Base-by-base conservation (phyloP, 2,329 filamentous ascomycete species). In the Pseudogymnoascus sp. region DNA sequence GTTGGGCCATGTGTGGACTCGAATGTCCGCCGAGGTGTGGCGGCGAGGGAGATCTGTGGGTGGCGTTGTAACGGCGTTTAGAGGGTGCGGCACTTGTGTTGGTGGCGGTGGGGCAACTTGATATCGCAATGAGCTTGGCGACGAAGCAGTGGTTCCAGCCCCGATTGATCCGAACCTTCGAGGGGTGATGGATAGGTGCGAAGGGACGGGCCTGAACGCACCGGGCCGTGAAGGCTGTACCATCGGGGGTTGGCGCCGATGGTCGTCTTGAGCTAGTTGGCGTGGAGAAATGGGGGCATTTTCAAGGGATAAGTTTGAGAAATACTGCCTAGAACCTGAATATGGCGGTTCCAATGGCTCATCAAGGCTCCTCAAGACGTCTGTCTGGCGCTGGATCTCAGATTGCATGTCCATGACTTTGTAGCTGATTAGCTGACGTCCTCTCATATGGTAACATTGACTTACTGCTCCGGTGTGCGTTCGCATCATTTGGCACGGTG, bases 21-120 rank as follows among this genome's bases (percentile, higher is more conserved):
- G 88, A 69, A 99, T 97, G 73, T 99, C 95, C 64, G 95, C 95
- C 40, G 93, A 93, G 1, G 95, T 99, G 76, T 99, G 95, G 65
- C 93, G 86, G 67, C 93, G 87, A 50, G 86, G 84, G 56, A 96
- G 80, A 70, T 86, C 92, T 63, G 85, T 83, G 37, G 87, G 85
- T 35, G 85, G 83, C 26, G 83, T 81, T 69, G 86, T 81, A 33
- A 85, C 80, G 64, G 84, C 79, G 16, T 87, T 83, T 19, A 87
- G 79, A 35, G 86, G 86, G 71, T 90, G 89, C 33, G 86, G 84
- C 14, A 76, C 81, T 66, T 80, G 81, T 61, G 76, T 77, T 63
- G 87, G 86, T 26, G 62, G 62, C 35, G 62, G 61, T 40, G 86
- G 83, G 10, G 59, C 59, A 13, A 78, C 77, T 68, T 85, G 85